Percentiles rank a stretch among this genome's conserved stretches.
Conservation (phyloP, 2,329 filamentous ascomycete genomes). For the Diaporthe batatas region DNA sequence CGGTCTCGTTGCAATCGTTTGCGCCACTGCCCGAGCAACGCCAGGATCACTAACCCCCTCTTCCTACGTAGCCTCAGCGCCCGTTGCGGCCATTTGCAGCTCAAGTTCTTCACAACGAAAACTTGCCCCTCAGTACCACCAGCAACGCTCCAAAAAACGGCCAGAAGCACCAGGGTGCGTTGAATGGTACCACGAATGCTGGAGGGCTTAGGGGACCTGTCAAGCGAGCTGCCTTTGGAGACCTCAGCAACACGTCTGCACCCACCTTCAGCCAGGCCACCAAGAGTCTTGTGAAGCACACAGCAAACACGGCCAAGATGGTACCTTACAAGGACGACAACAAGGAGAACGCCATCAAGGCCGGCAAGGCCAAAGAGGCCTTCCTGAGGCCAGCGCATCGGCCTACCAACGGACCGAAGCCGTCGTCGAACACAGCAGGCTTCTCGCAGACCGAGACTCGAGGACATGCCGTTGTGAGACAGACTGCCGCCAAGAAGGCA, state of each 20-base stretch:
- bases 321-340: slow-evolving; percentile 48
- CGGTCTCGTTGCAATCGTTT: slow-evolving; percentile 19
- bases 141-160: slow-evolving; percentile 28
- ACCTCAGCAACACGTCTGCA: slow-evolving; percentile 79
- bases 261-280: slow-evolving; percentile 48
- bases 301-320: slow-evolving; percentile 47
- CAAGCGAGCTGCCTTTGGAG: slow-evolving; percentile 85
- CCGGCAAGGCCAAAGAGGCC: slow-evolving; percentile 50
- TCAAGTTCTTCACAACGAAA: slow-evolving; percentile 72
- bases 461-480: slow-evolving; percentile 31
- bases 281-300: slow-evolving; percentile 53
- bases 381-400: slow-evolving; percentile 56
- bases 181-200: slow-evolving; percentile 57
- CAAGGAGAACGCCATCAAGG: slow-evolving; percentile 60
- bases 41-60: slow-evolving; percentile 42
- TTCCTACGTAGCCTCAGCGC: slow-evolving; percentile 74
- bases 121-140: slow-evolving; percentile 56
- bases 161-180: slow-evolving; percentile 24
- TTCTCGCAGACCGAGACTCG: slow-evolving; percentile 25
- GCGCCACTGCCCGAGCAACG: slow-evolving; percentile 13
- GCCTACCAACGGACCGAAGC: slow-evolving; percentile 41
- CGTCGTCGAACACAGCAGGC: slow-evolving; percentile 37
- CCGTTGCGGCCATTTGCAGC: slow-evolving; percentile 64
- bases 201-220: slow-evolving; percentile 72
- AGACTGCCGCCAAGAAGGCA: slow-evolving; percentile 46